Evolutionary conservation across 768 basidiomycete genomes (phyloP).

Genomic region (Leccinum broughii): DNA sequence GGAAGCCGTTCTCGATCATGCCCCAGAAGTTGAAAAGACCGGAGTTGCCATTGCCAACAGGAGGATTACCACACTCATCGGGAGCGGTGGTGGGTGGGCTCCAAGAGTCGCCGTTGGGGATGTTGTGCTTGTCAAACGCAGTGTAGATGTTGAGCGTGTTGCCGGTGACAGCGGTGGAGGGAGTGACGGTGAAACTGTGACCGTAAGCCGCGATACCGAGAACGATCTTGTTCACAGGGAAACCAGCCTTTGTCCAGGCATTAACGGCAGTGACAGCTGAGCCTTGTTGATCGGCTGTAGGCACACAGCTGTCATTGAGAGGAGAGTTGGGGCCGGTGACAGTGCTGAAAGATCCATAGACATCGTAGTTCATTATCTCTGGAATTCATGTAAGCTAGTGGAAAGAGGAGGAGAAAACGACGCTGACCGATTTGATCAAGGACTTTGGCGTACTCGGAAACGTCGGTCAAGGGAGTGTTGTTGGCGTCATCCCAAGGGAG

Average conservation of each 20-base stretch:
- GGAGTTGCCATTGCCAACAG: conserved; percentile 42
- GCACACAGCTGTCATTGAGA: conserved; percentile 72
- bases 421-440: conserved; percentile 69
- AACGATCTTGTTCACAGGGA: conserved; percentile 70
- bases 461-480: conserved; percentile 58
- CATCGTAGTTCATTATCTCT: conserved; percentile 73
- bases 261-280: conserved; percentile 75
- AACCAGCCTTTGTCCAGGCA: conserved; percentile 76
- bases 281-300: conserved; percentile 56
- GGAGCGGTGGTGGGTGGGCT: conserved; percentile 43
- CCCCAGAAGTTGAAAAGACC: conserved; percentile 68
- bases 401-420: conserved; percentile 14
- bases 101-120: conserved; percentile 58
- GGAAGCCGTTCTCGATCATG: conserved; percentile 55
- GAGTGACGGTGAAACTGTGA: conserved; percentile 57
- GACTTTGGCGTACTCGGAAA: conserved; percentile 62
- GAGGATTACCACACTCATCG: conserved; percentile 60
- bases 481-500: conserved; percentile 62
- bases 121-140: conserved; percentile 44
- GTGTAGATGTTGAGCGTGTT: conserved; percentile 49
- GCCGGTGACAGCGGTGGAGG: conserved; percentile 23
- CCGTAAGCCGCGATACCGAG: conserved; percentile 87
- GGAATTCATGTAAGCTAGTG: conserved; percentile 32
- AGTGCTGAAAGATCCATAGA: conserved; percentile 53
- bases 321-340: conserved; percentile 83